phyloP scores from a whole-genome alignment of 225 moss, liverwort and hornwort genomes.

The Climacium dendroides region DNA sequence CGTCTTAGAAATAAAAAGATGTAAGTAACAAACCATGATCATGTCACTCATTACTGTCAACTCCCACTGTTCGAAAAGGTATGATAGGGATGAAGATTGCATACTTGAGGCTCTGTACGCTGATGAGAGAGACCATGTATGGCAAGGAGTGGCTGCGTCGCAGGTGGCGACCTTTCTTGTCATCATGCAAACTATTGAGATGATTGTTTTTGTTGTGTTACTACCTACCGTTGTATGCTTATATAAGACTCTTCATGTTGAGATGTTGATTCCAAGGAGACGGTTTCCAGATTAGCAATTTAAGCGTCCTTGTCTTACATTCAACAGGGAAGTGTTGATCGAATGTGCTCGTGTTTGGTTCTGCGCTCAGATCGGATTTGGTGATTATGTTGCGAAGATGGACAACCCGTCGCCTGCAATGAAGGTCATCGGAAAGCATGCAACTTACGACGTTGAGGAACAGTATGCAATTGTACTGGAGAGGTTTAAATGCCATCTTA shows the following conservation, averaged over 20 bases:
- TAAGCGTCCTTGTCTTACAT: background rate
- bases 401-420: conserved; percentile 26
- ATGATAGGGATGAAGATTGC: conserved; percentile 86
- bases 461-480: conserved; percentile 39
- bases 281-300: background rate
- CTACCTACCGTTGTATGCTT: background rate
- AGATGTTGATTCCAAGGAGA: background rate
- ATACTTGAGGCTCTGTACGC: conserved; percentile 56
- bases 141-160: conserved; percentile 44
- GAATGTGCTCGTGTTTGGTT: background rate
- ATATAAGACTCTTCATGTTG: background rate
- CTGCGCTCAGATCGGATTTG: conserved; percentile 55
- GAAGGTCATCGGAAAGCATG: conserved; percentile 28
- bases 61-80: background rate
- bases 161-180: conserved; percentile 25
- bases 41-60: background rate
- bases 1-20: background rate
- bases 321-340: background rate
- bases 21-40: background rate
- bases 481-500: conserved; percentile 52
- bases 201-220: background rate
- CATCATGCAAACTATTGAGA: background rate
- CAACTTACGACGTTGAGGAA: conserved; percentile 56
- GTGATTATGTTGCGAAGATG: conserved; percentile 48
- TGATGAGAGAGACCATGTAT: conserved; percentile 51